Conservation (phyloP, 2,329 filamentous ascomycete genomes). For the Aspergillus awamori region DNA sequence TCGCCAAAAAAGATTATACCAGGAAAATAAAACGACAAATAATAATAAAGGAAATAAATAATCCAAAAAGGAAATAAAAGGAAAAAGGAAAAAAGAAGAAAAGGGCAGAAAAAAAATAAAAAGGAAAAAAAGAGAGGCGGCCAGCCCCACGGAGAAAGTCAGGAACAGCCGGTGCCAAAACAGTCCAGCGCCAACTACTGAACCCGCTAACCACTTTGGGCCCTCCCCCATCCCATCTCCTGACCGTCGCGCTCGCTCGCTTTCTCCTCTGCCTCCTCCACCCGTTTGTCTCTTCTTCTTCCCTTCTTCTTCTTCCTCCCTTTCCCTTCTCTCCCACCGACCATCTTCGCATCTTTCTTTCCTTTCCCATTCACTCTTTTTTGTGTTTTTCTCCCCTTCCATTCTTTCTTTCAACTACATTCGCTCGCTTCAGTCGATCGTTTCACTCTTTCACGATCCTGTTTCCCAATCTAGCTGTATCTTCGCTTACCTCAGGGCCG, state of each 20-base stretch:
- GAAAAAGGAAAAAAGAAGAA: constrained; percentile 1
- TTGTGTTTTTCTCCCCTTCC: constrained; percentile 31
- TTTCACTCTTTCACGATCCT: constrained; percentile 58
- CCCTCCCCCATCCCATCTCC: constrained; percentile 20
- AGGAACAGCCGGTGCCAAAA: constrained; percentile 22
- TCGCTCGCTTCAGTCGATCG: constrained; percentile 44
- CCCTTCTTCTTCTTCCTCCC: constrained; percentile 20
- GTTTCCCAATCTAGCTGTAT: constrained; percentile 35
- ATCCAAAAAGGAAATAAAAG: not conserved
- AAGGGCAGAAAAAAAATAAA: constrained; percentile 6
- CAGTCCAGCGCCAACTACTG: constrained; percentile 13
- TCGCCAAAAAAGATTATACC: not conserved
- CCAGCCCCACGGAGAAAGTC: constrained; percentile 21
- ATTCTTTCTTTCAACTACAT: constrained; percentile 33
- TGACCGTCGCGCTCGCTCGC: constrained; percentile 15
- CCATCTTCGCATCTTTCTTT: constrained; percentile 32
- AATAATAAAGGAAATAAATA: not conserved
- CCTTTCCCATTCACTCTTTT: constrained; percentile 36
- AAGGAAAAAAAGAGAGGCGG: constrained; percentile 10
- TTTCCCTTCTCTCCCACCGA: constrained; percentile 24
- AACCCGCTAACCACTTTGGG: constrained; percentile 17
- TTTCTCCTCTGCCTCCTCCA: constrained; percentile 19
- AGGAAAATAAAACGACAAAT: not conserved
- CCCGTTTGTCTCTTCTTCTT: constrained; percentile 19
- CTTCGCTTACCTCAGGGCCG: constrained; percentile 40